Conservation (phyloP, 1,284 basidiomycete species). For the Marasmius tenuissimus region DNA sequence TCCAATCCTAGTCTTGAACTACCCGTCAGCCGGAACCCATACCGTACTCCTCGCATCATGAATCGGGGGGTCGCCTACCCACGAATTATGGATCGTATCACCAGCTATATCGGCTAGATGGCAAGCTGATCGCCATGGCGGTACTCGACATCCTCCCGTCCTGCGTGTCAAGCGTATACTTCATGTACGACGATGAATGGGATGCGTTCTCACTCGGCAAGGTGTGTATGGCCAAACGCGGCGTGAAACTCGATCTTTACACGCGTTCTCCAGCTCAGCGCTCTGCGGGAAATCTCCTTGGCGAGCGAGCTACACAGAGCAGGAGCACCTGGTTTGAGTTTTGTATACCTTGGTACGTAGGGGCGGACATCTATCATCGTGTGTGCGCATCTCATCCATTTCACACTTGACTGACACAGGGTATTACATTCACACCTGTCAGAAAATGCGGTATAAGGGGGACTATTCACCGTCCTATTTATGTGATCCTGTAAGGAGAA, state of each 20-base stretch:
- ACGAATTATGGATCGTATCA: conserved; percentile 83
- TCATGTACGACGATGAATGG: conserved; percentile 87
- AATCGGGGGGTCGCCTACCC: conserved; percentile 57
- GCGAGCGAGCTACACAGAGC: conserved; percentile 71
- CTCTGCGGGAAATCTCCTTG: conserved; percentile 76
- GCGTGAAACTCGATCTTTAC: background rate
- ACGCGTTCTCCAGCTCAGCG: conserved; percentile 61
- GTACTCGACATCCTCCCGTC: conserved; percentile 90
- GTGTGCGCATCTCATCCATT: background rate
- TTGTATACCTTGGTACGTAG: conserved; percentile 80
- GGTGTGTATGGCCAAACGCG: conserved; percentile 35
- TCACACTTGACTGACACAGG: conserved; percentile 44
- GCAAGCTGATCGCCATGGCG: conserved; percentile 80
- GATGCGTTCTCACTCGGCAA: conserved; percentile 83
- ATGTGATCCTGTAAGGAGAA: conserved; percentile 73
- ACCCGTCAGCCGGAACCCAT: conserved; percentile 51
- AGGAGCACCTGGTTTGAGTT: conserved; percentile 62
- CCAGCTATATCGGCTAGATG: conserved; percentile 83
- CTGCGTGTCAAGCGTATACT: conserved; percentile 95
- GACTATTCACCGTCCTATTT: conserved; percentile 89
- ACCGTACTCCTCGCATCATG: conserved; percentile 44
- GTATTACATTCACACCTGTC: conserved; percentile 89
- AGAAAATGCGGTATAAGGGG: conserved; percentile 97
- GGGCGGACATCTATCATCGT: background rate
- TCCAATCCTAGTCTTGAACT: background rate